Evolutionary conservation across 352 stramenopile genomes (phyloP), one percentile per base, ranked within the genome.

Genomic region (Plasmopara viticola): DNA sequence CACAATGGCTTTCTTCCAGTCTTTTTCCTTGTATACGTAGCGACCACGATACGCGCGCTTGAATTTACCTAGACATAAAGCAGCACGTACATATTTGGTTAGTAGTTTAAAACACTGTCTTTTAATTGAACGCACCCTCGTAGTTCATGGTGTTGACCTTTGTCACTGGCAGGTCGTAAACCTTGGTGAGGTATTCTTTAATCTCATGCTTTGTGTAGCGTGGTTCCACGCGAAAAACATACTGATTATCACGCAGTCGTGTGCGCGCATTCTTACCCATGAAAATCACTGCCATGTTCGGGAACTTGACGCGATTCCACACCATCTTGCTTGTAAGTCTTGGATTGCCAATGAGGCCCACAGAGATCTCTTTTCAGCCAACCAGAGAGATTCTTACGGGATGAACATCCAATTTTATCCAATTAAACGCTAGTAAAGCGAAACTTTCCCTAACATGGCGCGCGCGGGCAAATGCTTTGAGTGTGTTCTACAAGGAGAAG

Each of bases 131-230:
- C 49, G 25, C 65, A 85, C 89, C 92, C 65, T 96, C 71, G 70
- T 96, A 98, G 80, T 97, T 98, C 77, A 95, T 93, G 17, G 90
- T 98, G 62, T 93, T 94, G 49, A 98, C 87, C 62, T 98, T 97
- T 56, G 82, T 67, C n/a, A 98, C 94, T 1, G 84, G 87, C 25
- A 98, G 67, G 45, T 90, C 72, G 72, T 98, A 98, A 44, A 98
- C 90, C 70, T 98, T 98, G 52, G 84, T 96, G 46, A 98, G 66
- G 72, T 98, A 98, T 73, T 98, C 93, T 69, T 97, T 97, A 48
- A 98, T 94, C 77, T 98, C 95, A 67, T 97, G 83, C 73, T 98
- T 98, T 44, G 91, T 98, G 85, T 98, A 98, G 62, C 87, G 86
- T 25, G 95, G 93, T 58, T 96, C 75, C 13, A 97, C 87, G 44